A percentile compares a stretch with the other conserved stretches of the same genome.
Evolutionary conservation across 202 grass and related monocot species (phyloP).

Genomic region (Hordeum pubiflorum): DNA sequence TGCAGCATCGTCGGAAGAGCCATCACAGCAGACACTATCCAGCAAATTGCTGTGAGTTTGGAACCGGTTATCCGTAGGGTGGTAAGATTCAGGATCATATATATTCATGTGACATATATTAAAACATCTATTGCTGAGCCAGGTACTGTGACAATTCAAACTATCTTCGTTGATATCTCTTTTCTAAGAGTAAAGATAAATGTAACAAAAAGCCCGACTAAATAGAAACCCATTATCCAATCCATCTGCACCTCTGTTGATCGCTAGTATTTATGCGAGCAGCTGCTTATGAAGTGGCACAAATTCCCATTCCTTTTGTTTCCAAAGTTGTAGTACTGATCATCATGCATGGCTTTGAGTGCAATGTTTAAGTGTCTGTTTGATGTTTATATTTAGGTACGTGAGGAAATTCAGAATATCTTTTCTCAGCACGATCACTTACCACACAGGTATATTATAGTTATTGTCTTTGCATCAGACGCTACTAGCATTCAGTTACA

Average conservation of each 20-base stretch:
- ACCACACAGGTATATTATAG: neutral
- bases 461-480: neutral
- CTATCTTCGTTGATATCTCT: neutral
- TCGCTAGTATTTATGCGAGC: neutral
- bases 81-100: slow-evolving; percentile 10
- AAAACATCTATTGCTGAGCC: too few relatives aligned
- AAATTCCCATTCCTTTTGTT: too few relatives aligned
- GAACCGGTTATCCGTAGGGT: slow-evolving; percentile 35
- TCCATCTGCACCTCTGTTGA: neutral
- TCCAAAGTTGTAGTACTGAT: neutral
- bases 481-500: too few relatives aligned
- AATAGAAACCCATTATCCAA: neutral
- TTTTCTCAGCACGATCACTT: slow-evolving; percentile 9
- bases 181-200: neutral
- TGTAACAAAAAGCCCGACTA: neutral
- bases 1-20: slow-evolving; percentile 18
- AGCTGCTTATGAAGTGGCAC: neutral
- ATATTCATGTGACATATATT: neutral
- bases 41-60: slow-evolving; percentile 17
- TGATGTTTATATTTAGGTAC: neutral
- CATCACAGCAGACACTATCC: slow-evolving; percentile 15
- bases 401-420: slow-evolving; percentile 17
- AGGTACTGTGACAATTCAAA: too few relatives aligned
- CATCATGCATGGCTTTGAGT: neutral
- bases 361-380: neutral